A percentile compares a stretch with the other conserved stretches of the same genome.
These are phyloP conservation scores for Eruca vesicaria DNA, from an alignment of 441 rosid genomes.

Conservation along the genomic window DNA sequence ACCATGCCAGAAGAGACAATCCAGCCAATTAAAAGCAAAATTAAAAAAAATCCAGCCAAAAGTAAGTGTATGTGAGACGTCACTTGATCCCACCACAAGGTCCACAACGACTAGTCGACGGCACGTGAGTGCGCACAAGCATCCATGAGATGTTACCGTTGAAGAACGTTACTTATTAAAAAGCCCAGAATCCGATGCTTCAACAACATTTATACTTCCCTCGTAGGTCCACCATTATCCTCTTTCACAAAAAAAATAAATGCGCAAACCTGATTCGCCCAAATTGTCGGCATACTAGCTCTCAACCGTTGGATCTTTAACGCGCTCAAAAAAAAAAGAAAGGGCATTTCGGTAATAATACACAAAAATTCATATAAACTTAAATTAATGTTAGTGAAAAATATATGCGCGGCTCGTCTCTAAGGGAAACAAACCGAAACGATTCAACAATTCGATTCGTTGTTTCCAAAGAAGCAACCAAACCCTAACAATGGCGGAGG, in stretches of 20 bases:
- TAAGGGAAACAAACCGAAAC: background rate
- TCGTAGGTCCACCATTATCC: background rate
- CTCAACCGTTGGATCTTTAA: background rate
- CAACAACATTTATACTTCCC: background rate
- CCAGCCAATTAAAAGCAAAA: background rate
- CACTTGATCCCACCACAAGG: background rate
- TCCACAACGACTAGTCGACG: background rate
- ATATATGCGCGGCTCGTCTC: background rate
- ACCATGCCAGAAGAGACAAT: background rate
- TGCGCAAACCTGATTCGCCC: background rate
- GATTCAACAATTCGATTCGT: background rate
- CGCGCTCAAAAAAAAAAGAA: background rate
- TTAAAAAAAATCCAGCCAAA: background rate
- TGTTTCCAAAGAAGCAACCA: background rate
- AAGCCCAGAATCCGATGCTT: background rate
- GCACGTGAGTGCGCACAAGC: background rate
- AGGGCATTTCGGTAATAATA: background rate
- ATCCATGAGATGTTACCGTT: background rate
- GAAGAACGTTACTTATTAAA: background rate
- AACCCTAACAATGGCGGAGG: background rate
- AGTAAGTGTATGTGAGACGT: slow-evolving; percentile 9
- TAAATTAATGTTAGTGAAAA: background rate
- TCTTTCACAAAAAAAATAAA: background rate
- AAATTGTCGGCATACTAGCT: background rate
- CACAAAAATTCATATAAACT: background rate